A percentile compares a stretch with the other conserved stretches of the same genome.
phyloP scores from a whole-genome alignment of 345 rosid species.

The Rhizophora mangle region DNA sequence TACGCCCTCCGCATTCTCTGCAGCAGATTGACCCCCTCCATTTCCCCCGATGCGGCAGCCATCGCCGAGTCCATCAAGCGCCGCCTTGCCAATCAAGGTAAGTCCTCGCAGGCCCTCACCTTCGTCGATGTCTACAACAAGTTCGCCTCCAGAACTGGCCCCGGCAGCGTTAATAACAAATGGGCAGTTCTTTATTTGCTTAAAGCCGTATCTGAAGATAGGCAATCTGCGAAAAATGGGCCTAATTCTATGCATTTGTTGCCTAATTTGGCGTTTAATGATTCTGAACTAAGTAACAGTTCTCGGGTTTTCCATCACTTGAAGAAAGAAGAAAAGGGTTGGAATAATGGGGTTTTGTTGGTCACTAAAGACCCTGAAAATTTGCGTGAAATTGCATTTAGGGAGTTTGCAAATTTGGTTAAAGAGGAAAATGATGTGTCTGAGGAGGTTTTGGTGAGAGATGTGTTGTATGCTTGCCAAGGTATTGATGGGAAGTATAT shows the following conservation, averaged over 20 bases:
- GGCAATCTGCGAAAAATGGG: constrained; percentile 34
- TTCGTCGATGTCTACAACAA: constrained; percentile 76
- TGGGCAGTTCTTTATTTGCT: constrained; percentile 92
- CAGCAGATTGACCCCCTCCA: constrained; percentile 78
- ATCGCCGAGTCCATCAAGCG: constrained; percentile 93
- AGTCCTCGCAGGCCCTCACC: constrained; percentile 81
- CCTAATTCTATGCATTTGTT: constrained; percentile 43
- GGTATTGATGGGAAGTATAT: constrained; percentile 92
- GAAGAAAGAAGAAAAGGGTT: constrained; percentile 41
- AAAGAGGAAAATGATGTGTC: constrained; percentile 87
- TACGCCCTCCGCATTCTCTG: constrained; percentile 85
- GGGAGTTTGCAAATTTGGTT: constrained; percentile 64
- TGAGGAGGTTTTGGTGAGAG: constrained; percentile 84
- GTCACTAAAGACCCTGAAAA: constrained; percentile 75
- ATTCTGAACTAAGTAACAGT: constrained; percentile 25
- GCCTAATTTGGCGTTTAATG: constrained; percentile 55
- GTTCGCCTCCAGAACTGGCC: constrained; percentile 82
- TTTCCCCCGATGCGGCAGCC: constrained; percentile 71
- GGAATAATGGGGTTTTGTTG: constrained; percentile 72
- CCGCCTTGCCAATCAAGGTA: constrained; percentile 83
- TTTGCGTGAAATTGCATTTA: constrained; percentile 68
- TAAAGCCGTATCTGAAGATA: constrained; percentile 70
- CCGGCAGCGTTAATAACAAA: constrained; percentile 81
- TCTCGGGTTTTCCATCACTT: constrained; percentile 27
- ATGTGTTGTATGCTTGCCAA: constrained; percentile 86